Conservation (phyloP, 768 basidiomycete species). For the Podaxis carcinomalis region DNA sequence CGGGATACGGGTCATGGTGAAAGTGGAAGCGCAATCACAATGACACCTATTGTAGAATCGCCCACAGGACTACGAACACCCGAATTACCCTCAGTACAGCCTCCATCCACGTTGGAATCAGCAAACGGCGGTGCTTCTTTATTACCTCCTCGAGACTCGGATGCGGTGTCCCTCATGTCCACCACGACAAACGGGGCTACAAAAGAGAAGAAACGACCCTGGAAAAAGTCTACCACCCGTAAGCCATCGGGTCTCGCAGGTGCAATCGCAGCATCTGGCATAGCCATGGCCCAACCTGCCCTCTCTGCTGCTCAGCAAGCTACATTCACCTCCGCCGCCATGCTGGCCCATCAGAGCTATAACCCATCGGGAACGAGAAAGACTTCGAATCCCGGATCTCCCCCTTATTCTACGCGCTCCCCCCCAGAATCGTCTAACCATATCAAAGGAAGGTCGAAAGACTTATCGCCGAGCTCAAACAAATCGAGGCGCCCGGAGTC, state of each 20-base stretch:
- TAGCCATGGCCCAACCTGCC: constrained; percentile 59
- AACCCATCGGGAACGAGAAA: constrained; percentile 4
- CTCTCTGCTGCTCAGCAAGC: constrained; percentile 44
- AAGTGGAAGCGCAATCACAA: constrained; percentile 17
- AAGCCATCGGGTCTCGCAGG: constrained; percentile 62
- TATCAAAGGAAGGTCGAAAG: constrained; percentile 14
- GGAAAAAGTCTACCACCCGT: constrained; percentile 36
- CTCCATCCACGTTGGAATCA: constrained; percentile 8
- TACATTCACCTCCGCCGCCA: constrained; percentile 1
- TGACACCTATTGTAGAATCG: constrained; percentile 39
- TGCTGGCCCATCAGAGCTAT: neutral
- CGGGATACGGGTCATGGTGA: constrained; percentile 3
- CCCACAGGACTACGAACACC: constrained; percentile 34
- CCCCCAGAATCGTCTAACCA: constrained; percentile 18
- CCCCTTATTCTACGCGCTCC: constrained; percentile 23
- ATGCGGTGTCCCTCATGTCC: constrained; percentile 21
- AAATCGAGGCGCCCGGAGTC: constrained; percentile 18
- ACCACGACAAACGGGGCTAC: constrained; percentile 15
- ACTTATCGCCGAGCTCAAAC: constrained; percentile 27
- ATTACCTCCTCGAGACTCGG: constrained; percentile 16
- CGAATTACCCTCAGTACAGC: constrained; percentile 19
- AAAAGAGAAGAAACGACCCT: constrained; percentile 36
- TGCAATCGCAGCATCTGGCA: constrained; percentile 62
- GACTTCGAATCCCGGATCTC: constrained; percentile 13
- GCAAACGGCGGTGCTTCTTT: constrained; percentile 8